These are phyloP conservation scores for Lactarius psammicola DNA, from an alignment of 768 basidiomycete species.

Conservation along the genomic window DNA sequence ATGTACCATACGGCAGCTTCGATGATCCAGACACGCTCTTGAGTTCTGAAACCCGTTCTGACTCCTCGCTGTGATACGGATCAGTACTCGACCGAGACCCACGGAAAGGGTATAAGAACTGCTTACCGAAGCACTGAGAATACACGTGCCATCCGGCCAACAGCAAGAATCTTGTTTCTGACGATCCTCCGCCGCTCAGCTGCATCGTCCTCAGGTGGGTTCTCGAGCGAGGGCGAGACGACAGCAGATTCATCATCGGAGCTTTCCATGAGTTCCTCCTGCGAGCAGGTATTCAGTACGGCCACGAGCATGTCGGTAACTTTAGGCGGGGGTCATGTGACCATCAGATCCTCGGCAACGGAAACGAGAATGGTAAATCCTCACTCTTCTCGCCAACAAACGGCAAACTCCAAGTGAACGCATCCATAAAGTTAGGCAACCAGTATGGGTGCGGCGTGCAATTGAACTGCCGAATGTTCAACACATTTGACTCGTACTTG, in stretches of 20 bases:
- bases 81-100: not conserved
- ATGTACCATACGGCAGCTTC: constrained; percentile 76
- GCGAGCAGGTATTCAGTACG: constrained; percentile 93
- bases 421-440: constrained; percentile 97
- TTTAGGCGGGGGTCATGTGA: constrained; percentile 35
- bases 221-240: constrained; percentile 34
- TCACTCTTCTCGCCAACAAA: constrained; percentile 96
- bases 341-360: not conserved
- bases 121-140: constrained; percentile 92
- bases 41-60: constrained; percentile 95
- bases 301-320: constrained; percentile 99
- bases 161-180: constrained; percentile 98
- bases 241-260: constrained; percentile 50
- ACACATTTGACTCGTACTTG: constrained; percentile 98
- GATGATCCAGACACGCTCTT: constrained; percentile 82
- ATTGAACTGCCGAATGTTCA: constrained; percentile 98
- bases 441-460: constrained; percentile 93
- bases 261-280: constrained; percentile 90
- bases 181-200: constrained; percentile 84
- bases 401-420: constrained; percentile 96
- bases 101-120: not conserved
- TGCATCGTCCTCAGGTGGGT: constrained; percentile 44
- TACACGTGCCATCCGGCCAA: constrained; percentile 93
- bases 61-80: constrained; percentile 78
- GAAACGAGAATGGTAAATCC: constrained; percentile 34